Base-by-base conservation (phyloP, 371 early-diverging fungal species). In the Mucor ambiguus region DNA sequence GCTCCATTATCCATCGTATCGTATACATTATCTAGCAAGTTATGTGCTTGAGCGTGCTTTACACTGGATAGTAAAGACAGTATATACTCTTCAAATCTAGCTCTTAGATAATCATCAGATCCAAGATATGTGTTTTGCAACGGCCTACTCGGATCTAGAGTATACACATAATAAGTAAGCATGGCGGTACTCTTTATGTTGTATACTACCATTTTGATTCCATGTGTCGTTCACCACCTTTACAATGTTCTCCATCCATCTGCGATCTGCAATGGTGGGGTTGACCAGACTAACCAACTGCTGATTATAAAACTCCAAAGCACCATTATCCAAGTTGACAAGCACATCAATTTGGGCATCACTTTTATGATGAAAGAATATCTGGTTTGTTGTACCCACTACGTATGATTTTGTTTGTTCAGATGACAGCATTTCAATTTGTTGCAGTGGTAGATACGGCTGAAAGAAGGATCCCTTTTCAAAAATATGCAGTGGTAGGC, bases 371-470 rank as follows among this genome's bases (percentile, higher is more conserved):
- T 91, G 91, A 41, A 89, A 78, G 66, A 94, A 91, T 32, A 94
- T 92, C 54, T 89, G 83, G 63, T 94, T 94, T 61, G 90, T 90
- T 0, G 93, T 92, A 28, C 94, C 94, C 18, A 90, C 87, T 4
- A 93, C 74, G 64, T 89, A 93, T 0, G 91, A 84, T 49, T 79
- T 79, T 3, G 93, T 92, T 38, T 83, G 78, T 26, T 88, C 82
- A 12, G 90, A 83, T 43, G 87, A 86, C 0, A 93, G 67, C 65
- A 87, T 88, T 58, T 94, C 93, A 28, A 94, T 91, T 70, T 94
- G 94, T 66, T 94, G 94, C 11, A 94, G 75, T 12, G 94, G 93
- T 49, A 93, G 76, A 67, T 94, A 94, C 10, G 94, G 94, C 62
- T 92, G 94, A 66, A 92, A 92, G 58, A 93, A 92, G 0, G 88